Conservation (phyloP, 805 yeast species). For the Saccharomycopsis olivae region DNA sequence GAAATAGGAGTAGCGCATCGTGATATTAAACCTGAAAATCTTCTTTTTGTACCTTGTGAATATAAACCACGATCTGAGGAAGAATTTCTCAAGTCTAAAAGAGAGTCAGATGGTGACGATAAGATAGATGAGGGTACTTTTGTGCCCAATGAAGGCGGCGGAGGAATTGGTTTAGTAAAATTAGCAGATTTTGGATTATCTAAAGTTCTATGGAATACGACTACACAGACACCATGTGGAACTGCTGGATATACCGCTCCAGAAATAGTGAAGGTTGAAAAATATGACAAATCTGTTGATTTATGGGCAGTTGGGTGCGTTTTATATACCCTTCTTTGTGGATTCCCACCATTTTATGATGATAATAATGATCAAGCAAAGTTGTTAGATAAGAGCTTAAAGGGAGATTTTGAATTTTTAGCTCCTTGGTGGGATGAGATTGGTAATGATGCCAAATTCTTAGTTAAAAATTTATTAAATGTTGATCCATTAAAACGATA, state of each 20-base stretch:
- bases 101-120: constrained; percentile 47
- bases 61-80: constrained; percentile 22
- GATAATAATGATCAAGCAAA: constrained; percentile 47
- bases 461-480: constrained; percentile 54
- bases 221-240: constrained; percentile 64
- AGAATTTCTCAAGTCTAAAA: constrained; percentile 17
- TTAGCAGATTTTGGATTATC: constrained; percentile 66
- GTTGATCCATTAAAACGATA: constrained; percentile 62
- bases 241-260: constrained; percentile 73
- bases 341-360: constrained; percentile 70
- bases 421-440: constrained; percentile 89
- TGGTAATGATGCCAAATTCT: constrained; percentile 54
- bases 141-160: constrained; percentile 44
- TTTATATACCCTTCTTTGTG: constrained; percentile 55
- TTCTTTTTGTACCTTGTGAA: constrained; percentile 50
- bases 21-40: constrained; percentile 75
- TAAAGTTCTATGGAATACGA: constrained; percentile 39
- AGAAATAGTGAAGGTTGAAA: constrained; percentile 50
- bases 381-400: constrained; percentile 56
- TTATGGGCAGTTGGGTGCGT: constrained; percentile 71
- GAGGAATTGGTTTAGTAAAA: constrained; percentile 52
- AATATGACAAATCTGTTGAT: constrained; percentile 57
- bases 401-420: constrained; percentile 64
- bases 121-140: constrained; percentile 57
- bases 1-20: constrained; percentile 66